Evolutionary conservation across 2,329 filamentous ascomycete genomes (phyloP), one percentile per base, ranked within the genome.

Genomic region (Fusarium sp.): DNA sequence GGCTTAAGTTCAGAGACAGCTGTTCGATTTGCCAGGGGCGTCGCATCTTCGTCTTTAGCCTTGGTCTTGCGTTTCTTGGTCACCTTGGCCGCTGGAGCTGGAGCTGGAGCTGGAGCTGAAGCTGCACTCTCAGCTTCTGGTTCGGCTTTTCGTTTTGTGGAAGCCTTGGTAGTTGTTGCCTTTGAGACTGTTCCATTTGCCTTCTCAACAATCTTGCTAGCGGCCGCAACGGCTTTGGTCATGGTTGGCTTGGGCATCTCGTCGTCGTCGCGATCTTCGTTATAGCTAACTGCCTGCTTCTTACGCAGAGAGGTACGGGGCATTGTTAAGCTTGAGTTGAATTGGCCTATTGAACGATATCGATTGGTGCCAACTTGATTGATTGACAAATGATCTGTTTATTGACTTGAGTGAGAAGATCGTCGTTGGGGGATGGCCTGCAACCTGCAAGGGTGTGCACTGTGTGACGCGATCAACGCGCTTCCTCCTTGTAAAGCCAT

Each of bases 21-120:
- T 1, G 93, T 94, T 37, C 96, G 87, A 27, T 85, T 82, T 21
- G 89, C 90, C 3, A 97, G 80, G 0, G 92, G 89, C 84, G 89
- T 88, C 27, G 73, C 72, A 57, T 83, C 82, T 28, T 82, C 82
- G 25, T 77, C 76, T 48, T 81, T 80, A 10, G 72, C 68, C 57
- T 82, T 82, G 12, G 75, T 76, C 66, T 80, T 81, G 65, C 80
- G 79, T 75, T 85, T 87, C 77, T 86, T 86, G 25, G 73, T 59
- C 6, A 74, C 55, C 61, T 77, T 77, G 8, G 70, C 60, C 34
- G 62, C 69, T 50, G 59, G 71, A 10, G 53, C 66, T 12, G 59
- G 57, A 66, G 75, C 68, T 13, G 56, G 71, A 10, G 53, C 66
- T 13, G 59, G 57, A 66, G 75, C 68, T 13, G 56, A 55, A 66